phyloP scores from a whole-genome alignment of 441 rosid genomes.

The California macrophylla region DNA sequence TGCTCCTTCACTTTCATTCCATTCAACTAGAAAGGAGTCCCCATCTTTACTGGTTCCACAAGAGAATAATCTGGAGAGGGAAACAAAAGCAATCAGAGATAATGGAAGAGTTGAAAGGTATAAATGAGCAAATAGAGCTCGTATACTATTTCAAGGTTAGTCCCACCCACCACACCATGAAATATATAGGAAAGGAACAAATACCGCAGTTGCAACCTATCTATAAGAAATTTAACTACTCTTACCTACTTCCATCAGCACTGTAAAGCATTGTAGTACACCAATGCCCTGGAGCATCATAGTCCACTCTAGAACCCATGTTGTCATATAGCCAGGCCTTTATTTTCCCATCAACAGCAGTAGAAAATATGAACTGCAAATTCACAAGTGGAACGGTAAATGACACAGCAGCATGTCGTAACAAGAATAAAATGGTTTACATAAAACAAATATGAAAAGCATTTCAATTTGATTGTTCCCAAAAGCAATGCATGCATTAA shows the following conservation, averaged over 20 bases:
- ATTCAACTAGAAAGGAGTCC: slow-evolving; percentile 65
- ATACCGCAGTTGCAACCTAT: neutral
- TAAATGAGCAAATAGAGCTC: neutral
- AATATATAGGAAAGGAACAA: slow-evolving; percentile 6
- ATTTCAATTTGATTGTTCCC: neutral
- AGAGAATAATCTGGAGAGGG: slow-evolving; percentile 46
- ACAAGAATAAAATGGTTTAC: neutral
- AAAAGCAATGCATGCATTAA: neutral
- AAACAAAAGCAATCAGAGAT: neutral
- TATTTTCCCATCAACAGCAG: slow-evolving; percentile 71
- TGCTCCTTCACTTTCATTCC: slow-evolving; percentile 84
- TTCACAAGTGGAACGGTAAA: neutral
- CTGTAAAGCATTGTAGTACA: slow-evolving; percentile 69
- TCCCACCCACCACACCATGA: slow-evolving; percentile 10
- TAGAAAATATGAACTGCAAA: slow-evolving; percentile 63
- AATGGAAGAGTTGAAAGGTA: neutral
- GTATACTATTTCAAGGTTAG: neutral
- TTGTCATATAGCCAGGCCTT: slow-evolving; percentile 78
- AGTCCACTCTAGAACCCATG: slow-evolving; percentile 67
- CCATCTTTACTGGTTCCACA: slow-evolving; percentile 75
- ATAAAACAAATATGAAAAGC: neutral
- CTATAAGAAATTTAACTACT: neutral
- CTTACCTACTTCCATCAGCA: slow-evolving; percentile 69
- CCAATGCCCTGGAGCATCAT: slow-evolving; percentile 68
- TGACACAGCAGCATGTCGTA: neutral